These are phyloP conservation scores for Fonsecaea monophora DNA, from an alignment of 2,329 filamentous ascomycete genomes.

Conservation along the genomic window DNA sequence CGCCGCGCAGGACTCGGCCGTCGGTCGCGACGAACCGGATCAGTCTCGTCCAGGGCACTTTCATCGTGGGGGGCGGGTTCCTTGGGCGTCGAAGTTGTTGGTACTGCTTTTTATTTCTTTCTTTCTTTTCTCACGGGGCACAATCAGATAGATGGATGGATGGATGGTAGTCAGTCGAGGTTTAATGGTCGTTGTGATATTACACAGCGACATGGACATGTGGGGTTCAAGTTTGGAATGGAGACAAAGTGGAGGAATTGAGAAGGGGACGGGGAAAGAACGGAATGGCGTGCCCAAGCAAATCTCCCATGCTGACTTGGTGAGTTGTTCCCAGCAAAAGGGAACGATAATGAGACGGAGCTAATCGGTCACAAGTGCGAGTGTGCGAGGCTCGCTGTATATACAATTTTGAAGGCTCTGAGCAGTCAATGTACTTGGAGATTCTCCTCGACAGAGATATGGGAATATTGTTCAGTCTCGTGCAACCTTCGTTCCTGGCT, in stretches of 20 bases:
- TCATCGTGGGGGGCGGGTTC: slow-evolving; percentile 17
- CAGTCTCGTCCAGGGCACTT: slow-evolving; percentile 57
- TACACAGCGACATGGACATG: neutral
- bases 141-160: too few species aligned
- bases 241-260: neutral
- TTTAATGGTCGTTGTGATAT: slow-evolving; percentile 11
- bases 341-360: slow-evolving; percentile 4
- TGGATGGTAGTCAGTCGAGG: neutral
- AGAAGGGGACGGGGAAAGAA: slow-evolving; percentile 21
- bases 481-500: neutral
- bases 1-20: slow-evolving; percentile 58
- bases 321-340: neutral
- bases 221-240: slow-evolving; percentile 1
- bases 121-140: too few species aligned
- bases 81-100: neutral
- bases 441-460: neutral
- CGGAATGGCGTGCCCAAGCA: slow-evolving; percentile 12
- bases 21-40: slow-evolving; percentile 63
- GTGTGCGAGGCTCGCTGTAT: neutral
- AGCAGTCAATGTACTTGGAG: neutral
- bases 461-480: neutral
- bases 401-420: too few species aligned
- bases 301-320: neutral
- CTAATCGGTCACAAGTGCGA: neutral
- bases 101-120: neutral